phyloP scores from a whole-genome alignment of 371 early-diverging fungal genomes.

The Saksenaea oblongispora region DNA sequence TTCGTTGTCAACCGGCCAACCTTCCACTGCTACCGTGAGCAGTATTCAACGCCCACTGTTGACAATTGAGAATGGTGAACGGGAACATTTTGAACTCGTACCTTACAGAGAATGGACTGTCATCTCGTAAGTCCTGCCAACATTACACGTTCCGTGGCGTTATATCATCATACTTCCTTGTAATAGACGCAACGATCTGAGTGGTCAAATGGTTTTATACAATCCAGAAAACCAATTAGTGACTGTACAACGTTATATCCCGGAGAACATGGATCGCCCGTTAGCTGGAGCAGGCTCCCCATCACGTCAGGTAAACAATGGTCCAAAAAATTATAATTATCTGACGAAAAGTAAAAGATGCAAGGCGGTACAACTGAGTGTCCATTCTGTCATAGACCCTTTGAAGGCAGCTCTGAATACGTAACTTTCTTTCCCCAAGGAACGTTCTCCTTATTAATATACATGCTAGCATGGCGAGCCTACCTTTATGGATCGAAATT shows the following conservation, averaged over 20 bases:
- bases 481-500: conserved; percentile 66
- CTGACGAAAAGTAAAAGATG: background rate
- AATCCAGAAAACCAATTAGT: conserved; percentile 44
- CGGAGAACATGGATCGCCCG: conserved; percentile 6
- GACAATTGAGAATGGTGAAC: conserved; percentile 8
- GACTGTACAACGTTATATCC: conserved; percentile 35
- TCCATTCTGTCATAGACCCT: conserved; percentile 43
- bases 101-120: conserved; percentile 61
- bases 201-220: conserved; percentile 51
- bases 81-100: conserved; percentile 37
- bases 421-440: background rate
- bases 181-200: conserved; percentile 42
- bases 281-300: background rate
- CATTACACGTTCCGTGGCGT: background rate
- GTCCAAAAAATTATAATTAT: background rate
- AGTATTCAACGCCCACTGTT: conserved; percentile 1
- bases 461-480: conserved; percentile 22
- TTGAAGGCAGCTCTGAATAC: conserved; percentile 1
- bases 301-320: conserved; percentile 6
- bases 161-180: background rate
- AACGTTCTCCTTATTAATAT: background rate
- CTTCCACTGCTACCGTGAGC: conserved; percentile 5
- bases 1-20: conserved; percentile 24
- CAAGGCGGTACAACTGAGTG: conserved; percentile 16
- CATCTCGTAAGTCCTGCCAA: conserved; percentile 40